A percentile compares a stretch with the other conserved stretches of the same genome.
Conservation (phyloP, 306 rosid species). For the Prunus davidiana region DNA sequence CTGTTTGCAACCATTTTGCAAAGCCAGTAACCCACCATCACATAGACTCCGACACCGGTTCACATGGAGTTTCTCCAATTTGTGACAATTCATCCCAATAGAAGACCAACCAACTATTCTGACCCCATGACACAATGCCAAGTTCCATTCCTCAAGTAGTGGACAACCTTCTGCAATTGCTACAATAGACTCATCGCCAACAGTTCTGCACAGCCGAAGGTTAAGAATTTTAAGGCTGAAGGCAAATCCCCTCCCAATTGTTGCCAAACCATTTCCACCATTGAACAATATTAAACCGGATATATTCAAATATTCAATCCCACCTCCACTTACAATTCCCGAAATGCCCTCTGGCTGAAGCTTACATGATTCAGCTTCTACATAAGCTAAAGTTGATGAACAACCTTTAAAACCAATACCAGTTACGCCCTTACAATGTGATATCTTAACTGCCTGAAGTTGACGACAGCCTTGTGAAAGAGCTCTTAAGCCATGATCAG, state of each 20-base stretch:
- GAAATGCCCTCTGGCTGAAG: constrained; percentile 43
- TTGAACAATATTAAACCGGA: constrained; percentile 34
- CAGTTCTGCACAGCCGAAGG: constrained; percentile 46
- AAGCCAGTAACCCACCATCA: constrained; percentile 45
- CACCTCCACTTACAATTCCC: constrained; percentile 50
- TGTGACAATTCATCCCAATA: constrained; percentile 42
- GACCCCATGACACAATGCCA: constrained; percentile 56
- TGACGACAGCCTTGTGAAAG: constrained; percentile 37
- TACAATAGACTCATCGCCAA: constrained; percentile 33
- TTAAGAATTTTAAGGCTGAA: constrained; percentile 45
- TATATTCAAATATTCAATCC: constrained; percentile 48
- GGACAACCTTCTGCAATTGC: constrained; percentile 54
- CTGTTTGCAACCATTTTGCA: constrained; percentile 52
- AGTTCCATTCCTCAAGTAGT: constrained; percentile 61
- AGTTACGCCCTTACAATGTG: constrained; percentile 35
- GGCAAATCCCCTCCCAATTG: constrained; percentile 36
- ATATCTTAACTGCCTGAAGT: constrained; percentile 44
- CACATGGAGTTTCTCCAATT: constrained; percentile 55
- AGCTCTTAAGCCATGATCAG: constrained; percentile 49
- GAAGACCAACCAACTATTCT: constrained; percentile 51
- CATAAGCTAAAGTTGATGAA: constrained; percentile 44
- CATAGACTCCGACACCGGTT: constrained; percentile 48
- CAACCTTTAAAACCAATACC: constrained; percentile 56
- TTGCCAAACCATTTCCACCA: constrained; percentile 34
- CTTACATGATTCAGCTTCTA: constrained; percentile 55